A percentile compares a stretch with the other conserved stretches of the same genome.
These are phyloP conservation scores for Hypomyces perniciosus DNA, from an alignment of 2,329 filamentous ascomycete genomes.

Conservation along the genomic window DNA sequence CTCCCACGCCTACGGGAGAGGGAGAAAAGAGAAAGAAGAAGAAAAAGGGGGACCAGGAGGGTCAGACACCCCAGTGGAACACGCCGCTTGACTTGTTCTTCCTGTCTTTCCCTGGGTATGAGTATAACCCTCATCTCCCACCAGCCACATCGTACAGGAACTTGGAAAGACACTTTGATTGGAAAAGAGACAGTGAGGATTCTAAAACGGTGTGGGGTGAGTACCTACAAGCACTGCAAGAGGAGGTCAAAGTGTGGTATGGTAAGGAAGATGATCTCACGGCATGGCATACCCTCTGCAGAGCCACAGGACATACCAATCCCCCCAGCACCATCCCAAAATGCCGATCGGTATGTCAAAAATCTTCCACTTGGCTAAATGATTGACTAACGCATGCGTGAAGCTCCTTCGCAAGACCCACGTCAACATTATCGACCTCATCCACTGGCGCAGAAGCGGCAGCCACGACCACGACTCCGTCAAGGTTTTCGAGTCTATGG, in stretches of 20 bases:
- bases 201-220: background rate
- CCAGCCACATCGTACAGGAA: background rate
- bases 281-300: slow-evolving; percentile 1
- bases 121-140: background rate
- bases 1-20: background rate
- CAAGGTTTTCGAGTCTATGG: background rate
- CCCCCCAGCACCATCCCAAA: background rate
- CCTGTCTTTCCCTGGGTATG: background rate
- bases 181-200: background rate
- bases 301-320: background rate
- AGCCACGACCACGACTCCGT: background rate
- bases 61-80: background rate
- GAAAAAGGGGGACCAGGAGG: background rate
- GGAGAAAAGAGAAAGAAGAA: background rate
- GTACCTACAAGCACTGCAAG: background rate
- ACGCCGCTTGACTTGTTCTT: slow-evolving; percentile 4
- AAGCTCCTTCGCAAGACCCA: slow-evolving; percentile 4
- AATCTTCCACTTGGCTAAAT: background rate
- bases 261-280: background rate
- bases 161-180: background rate
- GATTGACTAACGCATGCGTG: background rate
- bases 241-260: slow-evolving; percentile 2
- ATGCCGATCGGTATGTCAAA: background rate
- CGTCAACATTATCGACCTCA: slow-evolving; percentile 5
- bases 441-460: background rate